These are phyloP conservation scores for Conidiobolus incongruus DNA, from an alignment of 371 early-diverging fungal species.

Conservation along the genomic window DNA sequence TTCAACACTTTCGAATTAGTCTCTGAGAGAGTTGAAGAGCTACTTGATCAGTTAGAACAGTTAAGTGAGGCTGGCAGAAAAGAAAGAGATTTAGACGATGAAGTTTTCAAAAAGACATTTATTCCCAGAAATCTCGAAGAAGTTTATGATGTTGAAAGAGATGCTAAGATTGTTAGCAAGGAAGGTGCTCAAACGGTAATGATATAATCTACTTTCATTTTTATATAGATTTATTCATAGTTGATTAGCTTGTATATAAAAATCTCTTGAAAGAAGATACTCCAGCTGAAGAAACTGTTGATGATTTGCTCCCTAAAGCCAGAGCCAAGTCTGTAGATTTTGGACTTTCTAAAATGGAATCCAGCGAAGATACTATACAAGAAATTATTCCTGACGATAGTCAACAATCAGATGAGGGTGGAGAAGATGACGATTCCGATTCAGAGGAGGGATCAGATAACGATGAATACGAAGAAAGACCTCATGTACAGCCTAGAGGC, in stretches of 20 bases:
- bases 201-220: neutral
- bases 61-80: slow-evolving; percentile 10
- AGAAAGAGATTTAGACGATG: slow-evolving; percentile 37
- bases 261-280: slow-evolving; percentile 16
- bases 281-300: neutral
- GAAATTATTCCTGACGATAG: neutral
- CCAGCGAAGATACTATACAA: neutral
- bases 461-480: slow-evolving; percentile 16
- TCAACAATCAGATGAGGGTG: slow-evolving; percentile 5
- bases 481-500: slow-evolving; percentile 19
- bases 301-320: slow-evolving; percentile 8
- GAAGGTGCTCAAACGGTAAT: slow-evolving; percentile 46
- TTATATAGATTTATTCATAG: neutral
- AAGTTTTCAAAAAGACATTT: slow-evolving; percentile 75
- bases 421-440: slow-evolving; percentile 12
- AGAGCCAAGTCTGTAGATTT: neutral
- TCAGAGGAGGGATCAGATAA: slow-evolving; percentile 16
- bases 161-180: slow-evolving; percentile 41
- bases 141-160: slow-evolving; percentile 72
- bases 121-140: slow-evolving; percentile 85
- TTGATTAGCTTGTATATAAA: slow-evolving; percentile 14
- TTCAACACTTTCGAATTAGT: slow-evolving; percentile 27
- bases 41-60: slow-evolving; percentile 6
- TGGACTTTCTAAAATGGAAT: neutral
- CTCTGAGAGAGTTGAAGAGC: slow-evolving; percentile 11